Evolutionary conservation across 352 stramenopile genomes (phyloP), one percentile per base, ranked within the genome.

Genomic region (Sclerospora graminicola): DNA sequence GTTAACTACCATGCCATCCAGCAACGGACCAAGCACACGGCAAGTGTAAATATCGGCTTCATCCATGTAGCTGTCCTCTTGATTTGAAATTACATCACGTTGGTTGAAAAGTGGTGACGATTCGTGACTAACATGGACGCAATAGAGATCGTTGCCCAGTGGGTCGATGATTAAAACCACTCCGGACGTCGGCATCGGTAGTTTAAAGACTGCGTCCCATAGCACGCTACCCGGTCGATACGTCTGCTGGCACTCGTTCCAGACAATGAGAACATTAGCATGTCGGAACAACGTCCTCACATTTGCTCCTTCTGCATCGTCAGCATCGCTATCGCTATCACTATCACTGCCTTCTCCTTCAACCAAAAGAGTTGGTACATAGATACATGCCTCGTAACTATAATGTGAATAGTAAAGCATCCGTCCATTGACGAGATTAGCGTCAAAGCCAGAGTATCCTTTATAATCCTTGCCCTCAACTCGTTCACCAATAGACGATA

Each of bases 211-310:
- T 1, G 75, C 65, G 16, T 89, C 77, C 81, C 81, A 93, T 5
- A 93, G 56, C 16, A 85, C 70, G 20, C 61, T 87, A 1, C 78
- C 78, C 4, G 78, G 81, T 9, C 63, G 67, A 35, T 93, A 93
- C 21, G 81, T 86, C 54, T 89, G 76, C 43, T 93, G 81, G 29
- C 65, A 85, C 37, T 93, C 81, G 40, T 90, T 93, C 81, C 81
- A 93, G 27, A 93, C 60, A 37, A 93, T 89, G 20, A 93, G 50
- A 15, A 90, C 78, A 14, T 84, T 88, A 7, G 77, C 67, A 23
- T 74, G 61, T 48, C 74, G 64, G 18, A 90, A 62, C 1, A 89
- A 48, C 16, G 34, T 54, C 11, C 63, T 56, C 13, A 57, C 51
- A 44, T 60, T 63, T 11, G 48, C 49, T 7, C 37, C 39, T 38